Percentiles rank a stretch among this genome's conserved stretches.
Conservation (phyloP, 306 rosid genomes). For the Datisca glomerata region DNA sequence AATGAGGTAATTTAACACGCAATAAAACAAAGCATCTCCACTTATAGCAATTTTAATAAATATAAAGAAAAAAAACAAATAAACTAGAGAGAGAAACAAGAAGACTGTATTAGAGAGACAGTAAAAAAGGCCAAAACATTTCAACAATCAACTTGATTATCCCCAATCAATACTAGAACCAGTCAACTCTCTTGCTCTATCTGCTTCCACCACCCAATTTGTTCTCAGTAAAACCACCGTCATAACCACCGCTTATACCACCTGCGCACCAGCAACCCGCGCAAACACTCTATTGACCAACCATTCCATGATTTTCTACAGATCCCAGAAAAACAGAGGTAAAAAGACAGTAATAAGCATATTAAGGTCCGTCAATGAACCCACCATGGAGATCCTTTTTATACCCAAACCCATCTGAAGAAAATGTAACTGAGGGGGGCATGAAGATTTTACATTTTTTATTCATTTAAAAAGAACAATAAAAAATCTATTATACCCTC, state of each 20-base stretch:
- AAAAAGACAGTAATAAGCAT: constrained; percentile 8
- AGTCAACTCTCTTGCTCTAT: constrained; percentile 11
- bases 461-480: too few relatives aligned
- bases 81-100: too few relatives aligned
- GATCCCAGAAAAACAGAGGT: constrained; percentile 6
- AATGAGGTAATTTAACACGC: too few relatives aligned
- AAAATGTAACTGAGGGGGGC: constrained; percentile 4
- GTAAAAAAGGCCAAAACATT: too few relatives aligned
- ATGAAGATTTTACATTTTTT: too few relatives aligned
- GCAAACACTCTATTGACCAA: constrained; percentile 20
- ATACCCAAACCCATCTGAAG: constrained; percentile 10
- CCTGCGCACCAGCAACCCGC: constrained; percentile 18
- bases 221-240: constrained; percentile 11
- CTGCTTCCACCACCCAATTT: constrained; percentile 19
- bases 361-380: constrained; percentile 15
- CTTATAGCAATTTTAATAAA: too few relatives aligned
- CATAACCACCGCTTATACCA: constrained; percentile 13
- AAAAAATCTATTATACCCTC: too few relatives aligned
- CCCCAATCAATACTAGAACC: neutral
- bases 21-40: too few relatives aligned
- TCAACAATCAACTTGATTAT: neutral
- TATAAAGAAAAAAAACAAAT: too few relatives aligned
- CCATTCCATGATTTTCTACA: constrained; percentile 14
- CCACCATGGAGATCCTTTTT: constrained; percentile 18
- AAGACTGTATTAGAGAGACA: too few relatives aligned